Evolutionary conservation across 2,329 filamentous ascomycete genomes (phyloP), one percentile per base, ranked within the genome.

Genomic region (Colletotrichum echinochloae): DNA sequence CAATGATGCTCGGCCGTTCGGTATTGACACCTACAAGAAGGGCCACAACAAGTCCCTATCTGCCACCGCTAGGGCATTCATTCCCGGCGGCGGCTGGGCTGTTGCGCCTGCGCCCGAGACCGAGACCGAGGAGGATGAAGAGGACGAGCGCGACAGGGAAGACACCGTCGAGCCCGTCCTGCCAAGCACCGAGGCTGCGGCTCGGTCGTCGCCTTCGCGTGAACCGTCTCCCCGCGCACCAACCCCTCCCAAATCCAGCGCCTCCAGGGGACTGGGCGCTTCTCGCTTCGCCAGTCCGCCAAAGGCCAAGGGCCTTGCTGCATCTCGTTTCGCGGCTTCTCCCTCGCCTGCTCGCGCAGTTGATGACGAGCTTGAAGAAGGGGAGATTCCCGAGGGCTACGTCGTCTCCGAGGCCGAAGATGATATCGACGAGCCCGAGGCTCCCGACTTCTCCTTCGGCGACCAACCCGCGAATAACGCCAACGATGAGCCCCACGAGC

Each of bases 61-160:
- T 44, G 91, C 92, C 5, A 86, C 89, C 20, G 92, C 93, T 0
- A 89, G 88, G 75, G 87, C 92, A 0, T 97, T 96, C 77, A 86
- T 84, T 5, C 86, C 87, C 18, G 81, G 83, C 23, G 80, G 63
- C n/a, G 60, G 62, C 11, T 73, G 72, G 72, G 46, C 41, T 3
- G 46, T 14, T 54, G 16, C 56, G 6, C 59, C 56, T 54, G 16
- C 56, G 6, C 59, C 56, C 30, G 62, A 70, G 26, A 41, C 76
- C 1, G 73, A 75, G 41, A 52, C 61, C 1, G 72, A 72, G 6
- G 69, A 76, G 11, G 73, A 74, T 18, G 74, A 75, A 14, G 66
- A 73, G 9, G 62, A 72, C 20, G 66, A 73, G 20, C 70, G 70
- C 14, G 72, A 72, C 16, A 63, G 71, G 39, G 72, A 73, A 60